Base-by-base conservation (phyloP, 2,329 filamentous ascomycete species). In the Aspergillus quadrilineatus region DNA sequence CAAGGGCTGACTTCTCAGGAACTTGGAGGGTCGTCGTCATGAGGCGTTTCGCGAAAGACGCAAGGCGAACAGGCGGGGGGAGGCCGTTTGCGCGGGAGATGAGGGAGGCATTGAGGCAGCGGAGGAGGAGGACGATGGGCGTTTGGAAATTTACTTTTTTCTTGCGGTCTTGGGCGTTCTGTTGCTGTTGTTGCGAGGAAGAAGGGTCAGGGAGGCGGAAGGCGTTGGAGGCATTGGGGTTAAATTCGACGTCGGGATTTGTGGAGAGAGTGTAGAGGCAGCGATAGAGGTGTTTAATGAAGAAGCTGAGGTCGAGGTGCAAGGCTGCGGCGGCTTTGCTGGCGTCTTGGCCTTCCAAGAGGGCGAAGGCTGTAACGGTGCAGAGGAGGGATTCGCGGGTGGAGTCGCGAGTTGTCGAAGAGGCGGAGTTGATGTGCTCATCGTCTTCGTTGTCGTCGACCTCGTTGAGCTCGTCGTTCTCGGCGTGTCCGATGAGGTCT, bases 321-420 rank as follows among this genome's bases (percentile, higher is more conserved):
- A 97, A 83, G 44, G 87, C 82, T 43, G 87, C 84, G 56, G 91
- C 89, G 48, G 91, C 89, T 75, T 92, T 93, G 76, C 89, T 88
- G 14, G 87, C 91, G 68, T 97, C 93, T 77, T 99, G 94, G 48
- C 94, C 93, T 62, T 94, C 90, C 39, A 99, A 86, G 6, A 99
- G 86, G n/a, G 93, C 92, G 69, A 96, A 97, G 28, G 95, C 94
- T 0, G 94, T 99, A 67, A 95, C 92, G 56, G 92, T 95, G 78
- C 93, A 97, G 55, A 99, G 88, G 4, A 99, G 86, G 9, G 90
- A 85, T 75, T 97, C 92, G 62, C 94, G 88, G 28, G 88, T 91
- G 9, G 89, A 79, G 73, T 96, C 92, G 55, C 92, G 86, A 39
- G 79, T 70, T 10, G 79, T 73, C 14, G 78, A 79, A 4, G 22